Evolutionary conservation across 1,284 basidiomycete genomes (phyloP), one percentile per base, ranked within the genome.

Genomic region (Lignosus rhinocerotis): DNA sequence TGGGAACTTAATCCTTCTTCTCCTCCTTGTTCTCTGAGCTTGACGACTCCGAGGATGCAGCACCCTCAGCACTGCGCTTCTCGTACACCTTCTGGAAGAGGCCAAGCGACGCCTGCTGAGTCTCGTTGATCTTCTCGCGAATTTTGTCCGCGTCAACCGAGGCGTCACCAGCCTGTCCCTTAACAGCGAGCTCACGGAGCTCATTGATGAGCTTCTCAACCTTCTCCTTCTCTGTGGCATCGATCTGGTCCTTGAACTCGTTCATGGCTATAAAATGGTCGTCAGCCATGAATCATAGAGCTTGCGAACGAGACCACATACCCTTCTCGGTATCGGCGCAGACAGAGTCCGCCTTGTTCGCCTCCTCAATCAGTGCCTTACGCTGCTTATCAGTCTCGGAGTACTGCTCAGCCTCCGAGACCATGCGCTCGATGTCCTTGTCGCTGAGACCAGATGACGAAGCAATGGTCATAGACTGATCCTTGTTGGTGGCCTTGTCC

Each of bases 1-100:
- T 48, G 54, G 64, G 56, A 61, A 62, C 63, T 81, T 84, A 88
- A 68, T 88, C 85, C 76, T 90, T 88, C 85, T 90, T 88, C 76
- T 88, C 85, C 70, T 82, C 76, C 75, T 82, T 83, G 66, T 79
- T 73, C 60, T 76, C 72, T 70, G 82, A 77, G 25, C 78, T 70
- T 70, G 80, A 68, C 68, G 80, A 68, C 68, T 83, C 80, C n/a
- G 80, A 76, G 3, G 81, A 66, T 59, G 76, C 76, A 64, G 76
- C 75, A 65, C 82, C 80, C 76, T 91, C 87, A 53, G 86, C 87
- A 67, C 86, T 85, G 64, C 91, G 87, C 85, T 94, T 93, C 84
- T 97, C 94, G 77, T 98, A 97, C 31, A 96, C 86, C 88, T 96
- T 97, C 80, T 97, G 93, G 94, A 98, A 99, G 65, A 99, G 90